Base-by-base conservation (phyloP, 2,329 filamentous ascomycete species). In the Diaporthe capsici region DNA sequence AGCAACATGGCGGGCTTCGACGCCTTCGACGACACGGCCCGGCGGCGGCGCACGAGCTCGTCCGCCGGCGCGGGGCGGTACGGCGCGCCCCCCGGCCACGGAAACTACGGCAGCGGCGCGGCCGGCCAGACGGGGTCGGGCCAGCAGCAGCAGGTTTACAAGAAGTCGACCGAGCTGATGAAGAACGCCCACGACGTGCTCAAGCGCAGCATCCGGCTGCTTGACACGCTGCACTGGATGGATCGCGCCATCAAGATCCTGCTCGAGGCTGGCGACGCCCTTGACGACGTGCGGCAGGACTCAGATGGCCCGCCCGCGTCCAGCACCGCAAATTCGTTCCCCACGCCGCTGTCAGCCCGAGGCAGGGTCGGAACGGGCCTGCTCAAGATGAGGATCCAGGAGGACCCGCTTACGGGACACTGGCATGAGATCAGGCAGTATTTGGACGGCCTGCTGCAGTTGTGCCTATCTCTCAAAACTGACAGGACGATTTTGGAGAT, bases 381-480 rank as follows among this genome's bases (percentile, higher is more conserved):
- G 17, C 51, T 75, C 34, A 74, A 76, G 39, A 76, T 74, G n/a
- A 71, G 77, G 25, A 78, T 79, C 28, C 47, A 71, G n/a, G 75
- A 73, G 55, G 76, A 79, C 63, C 78, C 78, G 22, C 78, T 87
- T 17, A 82, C 82, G 0, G 78, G 79, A 2, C 85, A 87, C 74
- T 88, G 86, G 86, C 85, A 87, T 49, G 86, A 88, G 77, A 87
- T 87, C 20, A 78, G 85, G 2, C 86, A 87, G 79, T 88, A 87
- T 28, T 82, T 88, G 0, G 86, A 87, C 68, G 85, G 85, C 44
- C 78, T 86, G 5, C 81, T 85, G 78, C 81, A 85, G 39, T 81
- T 87, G 6, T 88, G 86, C 63, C 84, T 85, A 76, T 84, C 85
- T 31, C 81, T 88, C 13, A 86, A 87, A 74, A 88, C 86, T 0